These are phyloP conservation scores for Lasiodiplodia citricola DNA, from an alignment of 2,329 filamentous ascomycete species.

Conservation along the genomic window DNA sequence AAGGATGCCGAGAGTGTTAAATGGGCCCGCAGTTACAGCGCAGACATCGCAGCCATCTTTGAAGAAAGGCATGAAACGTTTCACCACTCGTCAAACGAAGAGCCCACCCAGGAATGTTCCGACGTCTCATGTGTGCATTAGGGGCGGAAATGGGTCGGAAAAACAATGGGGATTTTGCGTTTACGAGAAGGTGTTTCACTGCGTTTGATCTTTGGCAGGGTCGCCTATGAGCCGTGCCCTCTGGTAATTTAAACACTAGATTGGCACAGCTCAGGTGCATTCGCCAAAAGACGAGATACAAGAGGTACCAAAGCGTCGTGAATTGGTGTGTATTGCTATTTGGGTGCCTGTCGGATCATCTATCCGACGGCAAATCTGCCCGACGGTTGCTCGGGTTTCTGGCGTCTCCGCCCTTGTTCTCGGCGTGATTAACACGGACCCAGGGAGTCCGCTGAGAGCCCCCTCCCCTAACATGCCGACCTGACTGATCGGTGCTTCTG, in stretches of 20 bases:
- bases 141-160: neutral
- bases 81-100: neutral
- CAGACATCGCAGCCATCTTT: neutral
- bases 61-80: neutral
- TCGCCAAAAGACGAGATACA: neutral
- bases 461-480: neutral
- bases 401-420: neutral
- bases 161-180: constrained; percentile 4
- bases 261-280: neutral
- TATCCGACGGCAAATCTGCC: neutral
- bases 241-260: neutral
- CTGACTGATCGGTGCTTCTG: neutral
- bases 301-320: too few species aligned
- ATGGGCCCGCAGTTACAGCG: neutral
- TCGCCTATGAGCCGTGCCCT: neutral
- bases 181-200: constrained; percentile 10
- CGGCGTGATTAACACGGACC: neutral
- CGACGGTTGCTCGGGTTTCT: neutral
- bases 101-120: neutral
- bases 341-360: neutral
- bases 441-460: neutral
- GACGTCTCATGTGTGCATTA: neutral
- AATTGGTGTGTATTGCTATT: neutral
- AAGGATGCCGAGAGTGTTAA: neutral
- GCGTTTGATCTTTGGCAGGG: constrained; percentile 2